Conservation (phyloP, 495 filamentous ascomycete genomes). For the Xylaria bambusicola region DNA sequence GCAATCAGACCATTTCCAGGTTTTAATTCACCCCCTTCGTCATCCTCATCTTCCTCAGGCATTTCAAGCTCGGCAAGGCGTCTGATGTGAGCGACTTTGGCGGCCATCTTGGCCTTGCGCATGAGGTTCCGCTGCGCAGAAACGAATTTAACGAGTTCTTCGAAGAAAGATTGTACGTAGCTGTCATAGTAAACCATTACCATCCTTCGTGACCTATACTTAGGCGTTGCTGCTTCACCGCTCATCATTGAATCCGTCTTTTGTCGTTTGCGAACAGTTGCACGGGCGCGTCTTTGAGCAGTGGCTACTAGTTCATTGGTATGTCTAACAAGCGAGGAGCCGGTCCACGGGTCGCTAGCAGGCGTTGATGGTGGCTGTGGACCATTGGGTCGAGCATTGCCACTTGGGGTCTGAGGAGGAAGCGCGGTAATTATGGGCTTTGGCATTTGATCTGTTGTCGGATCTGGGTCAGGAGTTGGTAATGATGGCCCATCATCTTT, state of each 20-base stretch:
- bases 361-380: slow-evolving; percentile 33
- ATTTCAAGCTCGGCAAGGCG: slow-evolving; percentile 54
- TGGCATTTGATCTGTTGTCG: slow-evolving; percentile 8
- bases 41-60: slow-evolving; percentile 46
- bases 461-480: slow-evolving; percentile 22
- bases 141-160: slow-evolving; percentile 76
- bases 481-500: slow-evolving; percentile 48
- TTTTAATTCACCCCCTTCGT: slow-evolving; percentile 31
- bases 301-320: slow-evolving; percentile 45
- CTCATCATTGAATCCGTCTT: slow-evolving; percentile 63
- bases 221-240: slow-evolving; percentile 50
- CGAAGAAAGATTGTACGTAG: slow-evolving; percentile 77
- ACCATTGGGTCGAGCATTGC: slow-evolving; percentile 25
- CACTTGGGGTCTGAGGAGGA: slow-evolving; percentile 21
- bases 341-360: slow-evolving; percentile 34
- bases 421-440: slow-evolving; percentile 18
- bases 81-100: slow-evolving; percentile 59
- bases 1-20: slow-evolving; percentile 27
- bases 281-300: slow-evolving; percentile 45
- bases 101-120: slow-evolving; percentile 75
- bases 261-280: slow-evolving; percentile 52
- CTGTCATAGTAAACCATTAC: slow-evolving; percentile 90
- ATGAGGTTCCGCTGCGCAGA: slow-evolving; percentile 79
- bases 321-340: slow-evolving; percentile 51
- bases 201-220: slow-evolving; percentile 73